phyloP scores from a whole-genome alignment of 805 yeast genomes.

The Starmerella apis region DNA sequence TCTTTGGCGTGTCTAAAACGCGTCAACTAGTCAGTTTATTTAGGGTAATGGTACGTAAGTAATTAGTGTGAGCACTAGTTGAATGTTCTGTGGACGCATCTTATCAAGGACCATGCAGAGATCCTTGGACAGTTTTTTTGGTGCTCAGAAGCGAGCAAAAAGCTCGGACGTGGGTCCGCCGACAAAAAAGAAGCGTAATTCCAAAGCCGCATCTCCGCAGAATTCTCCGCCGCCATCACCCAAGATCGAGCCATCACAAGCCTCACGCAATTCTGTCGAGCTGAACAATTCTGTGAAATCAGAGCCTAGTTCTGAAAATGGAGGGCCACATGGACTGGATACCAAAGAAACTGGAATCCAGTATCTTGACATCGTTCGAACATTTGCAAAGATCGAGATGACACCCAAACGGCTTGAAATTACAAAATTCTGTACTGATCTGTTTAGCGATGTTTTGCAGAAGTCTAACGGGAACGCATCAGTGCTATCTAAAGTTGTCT shows the following conservation, averaged over 20 bases:
- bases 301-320: background rate
- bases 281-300: background rate
- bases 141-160: conserved; percentile 16
- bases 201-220: background rate
- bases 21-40: no score
- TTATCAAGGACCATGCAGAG: conserved; percentile 21
- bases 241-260: background rate
- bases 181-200: conserved; percentile 5
- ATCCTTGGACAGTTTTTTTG: conserved; percentile 25
- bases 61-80: conserved; percentile 1
- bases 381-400: conserved; percentile 67
- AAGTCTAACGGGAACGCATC: conserved; percentile 36
- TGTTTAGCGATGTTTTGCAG: conserved; percentile 54
- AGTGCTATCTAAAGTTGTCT: conserved; percentile 59
- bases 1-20: no score
- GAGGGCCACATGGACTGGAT: no score
- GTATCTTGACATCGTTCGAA: conserved; percentile 43
- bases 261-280: background rate
- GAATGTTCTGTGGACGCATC: conserved; percentile 15
- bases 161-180: background rate
- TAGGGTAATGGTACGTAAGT: conserved; percentile 1
- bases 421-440: conserved; percentile 60
- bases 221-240: background rate
- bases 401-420: conserved; percentile 80
- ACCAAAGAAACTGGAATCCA: no score